Base-by-base conservation (phyloP, 768 basidiomycete genomes). In the Boletus edulis region DNA sequence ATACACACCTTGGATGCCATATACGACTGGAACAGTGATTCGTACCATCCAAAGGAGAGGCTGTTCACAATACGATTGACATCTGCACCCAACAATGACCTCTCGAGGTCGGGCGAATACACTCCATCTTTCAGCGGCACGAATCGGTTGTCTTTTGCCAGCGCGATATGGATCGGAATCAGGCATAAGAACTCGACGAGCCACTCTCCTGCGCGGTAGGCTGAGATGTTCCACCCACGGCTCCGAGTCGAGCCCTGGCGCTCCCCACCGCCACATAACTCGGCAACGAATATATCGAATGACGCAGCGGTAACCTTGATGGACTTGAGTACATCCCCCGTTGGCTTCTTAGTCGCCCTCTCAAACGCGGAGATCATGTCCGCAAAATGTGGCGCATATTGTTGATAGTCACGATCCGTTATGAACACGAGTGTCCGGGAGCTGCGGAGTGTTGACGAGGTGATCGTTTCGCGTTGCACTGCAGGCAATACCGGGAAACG, bases 1-100 rank as follows among this genome's bases (percentile, higher is more conserved):
- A 32, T 14, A 46, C 67, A 7, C 41, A 78, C 83, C 76, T 80
- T 85, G 18, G 72, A 70, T 1, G 81, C 79, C 79, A 81, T 78
- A 51, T 85, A 85, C 0, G 83, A 84, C 57, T 79, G 79, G 57
- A 86, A 82, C 15, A 86, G 70, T 2, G 80, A 80, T 57, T 86
- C 85, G 24, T 84, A 85, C 85, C 84, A 86, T 1, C 83, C 83
- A 50, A 86, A 77, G 1, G 81, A 77, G 5, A 86, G 62, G 43
- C 56, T 73, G 51, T 85, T 79, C 13, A 83, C 80, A 27, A 86
- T 81, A 17, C 73, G 74, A 24, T 73, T 76, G 27, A 86, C 78
- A 44, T 83, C 80, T 0, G 84, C 84, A 9, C 84, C 85, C 5
- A 86, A 72, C 24, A 86, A 67, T 1, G 77, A 73, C 49, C 73